Evolutionary conservation across 2,329 filamentous ascomycete species (phyloP).

Genomic region (Pseudocercospora cruenta): DNA sequence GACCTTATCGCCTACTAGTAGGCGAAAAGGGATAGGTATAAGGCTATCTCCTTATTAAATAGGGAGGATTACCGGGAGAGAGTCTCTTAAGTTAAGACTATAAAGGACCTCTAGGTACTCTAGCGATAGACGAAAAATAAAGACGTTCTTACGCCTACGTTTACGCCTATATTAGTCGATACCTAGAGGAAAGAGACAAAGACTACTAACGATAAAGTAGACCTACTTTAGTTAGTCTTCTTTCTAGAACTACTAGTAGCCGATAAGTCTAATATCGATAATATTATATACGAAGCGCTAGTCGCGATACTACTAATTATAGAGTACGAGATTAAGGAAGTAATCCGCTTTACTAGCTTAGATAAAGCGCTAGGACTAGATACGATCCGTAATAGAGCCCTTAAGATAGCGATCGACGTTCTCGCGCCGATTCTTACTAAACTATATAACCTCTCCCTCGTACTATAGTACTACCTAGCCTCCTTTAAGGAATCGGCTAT

Average conservation of each 20-base stretch:
- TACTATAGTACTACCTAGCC: neutral
- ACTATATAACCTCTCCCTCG: neutral
- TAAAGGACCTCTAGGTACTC: neutral
- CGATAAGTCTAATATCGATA: neutral
- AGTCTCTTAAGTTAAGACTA: neutral
- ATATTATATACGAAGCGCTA: neutral
- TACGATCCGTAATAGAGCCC: neutral
- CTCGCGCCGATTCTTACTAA: neutral
- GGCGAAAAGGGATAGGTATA: neutral
- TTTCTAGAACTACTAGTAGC: neutral
- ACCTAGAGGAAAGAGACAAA: neutral
- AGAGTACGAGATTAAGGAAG: neutral
- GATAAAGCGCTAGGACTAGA: neutral
- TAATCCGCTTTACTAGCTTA: neutral
- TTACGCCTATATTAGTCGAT: neutral
- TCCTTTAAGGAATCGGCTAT: no score
- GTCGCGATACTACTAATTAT: neutral
- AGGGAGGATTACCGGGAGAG: neutral
- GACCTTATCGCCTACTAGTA: neutral
- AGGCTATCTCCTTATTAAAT: neutral
- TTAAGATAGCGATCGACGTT: neutral
- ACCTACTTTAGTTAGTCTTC: neutral
- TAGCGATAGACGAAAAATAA: neutral
- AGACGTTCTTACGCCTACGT: neutral
- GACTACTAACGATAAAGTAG: neutral